phyloP scores from a whole-genome alignment of 257 asterid species.

The Cynanchum wilfordii region DNA sequence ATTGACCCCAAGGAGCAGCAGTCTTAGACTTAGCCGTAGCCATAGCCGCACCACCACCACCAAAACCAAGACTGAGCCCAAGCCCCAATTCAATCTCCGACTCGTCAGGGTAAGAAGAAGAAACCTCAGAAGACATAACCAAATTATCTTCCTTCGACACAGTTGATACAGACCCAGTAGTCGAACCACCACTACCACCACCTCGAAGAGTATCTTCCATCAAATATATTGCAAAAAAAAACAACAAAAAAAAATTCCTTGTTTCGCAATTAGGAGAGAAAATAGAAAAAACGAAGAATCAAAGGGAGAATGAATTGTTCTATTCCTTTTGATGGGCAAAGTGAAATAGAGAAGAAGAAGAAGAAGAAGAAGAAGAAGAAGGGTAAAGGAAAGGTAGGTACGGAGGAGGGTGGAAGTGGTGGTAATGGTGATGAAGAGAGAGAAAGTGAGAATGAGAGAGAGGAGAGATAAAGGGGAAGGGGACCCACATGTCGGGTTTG shows the following conservation, averaged over 20 bases:
- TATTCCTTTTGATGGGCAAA: not conserved
- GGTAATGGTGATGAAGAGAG: slow-evolving; percentile 3
- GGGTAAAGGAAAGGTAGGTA: slow-evolving; percentile 25
- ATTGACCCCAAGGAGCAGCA: slow-evolving; percentile 34
- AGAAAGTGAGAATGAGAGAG: not conserved
- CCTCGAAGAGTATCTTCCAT: slow-evolving; percentile 27
- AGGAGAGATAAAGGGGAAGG: too few species aligned
- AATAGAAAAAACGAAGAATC: not conserved
- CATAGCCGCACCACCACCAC: slow-evolving; percentile 11
- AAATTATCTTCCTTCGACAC: slow-evolving; percentile 40
- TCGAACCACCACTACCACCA: slow-evolving; percentile 18
- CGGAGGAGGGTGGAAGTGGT: slow-evolving; percentile 18
- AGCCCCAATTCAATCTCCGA: slow-evolving; percentile 67
- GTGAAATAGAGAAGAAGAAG: slow-evolving; percentile 4
- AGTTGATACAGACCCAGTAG: slow-evolving; percentile 32
- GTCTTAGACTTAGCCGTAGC: slow-evolving; percentile 21
- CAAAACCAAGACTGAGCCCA: slow-evolving; percentile 46
- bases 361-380: slow-evolving; percentile 16
- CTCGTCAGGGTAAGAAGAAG: slow-evolving; percentile 60
- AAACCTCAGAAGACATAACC: slow-evolving; percentile 44
- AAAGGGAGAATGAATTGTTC: slow-evolving; percentile 3
- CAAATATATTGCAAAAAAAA: slow-evolving; percentile 3
- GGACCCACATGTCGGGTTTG: slow-evolving; percentile 60
- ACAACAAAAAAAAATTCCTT: not conserved
- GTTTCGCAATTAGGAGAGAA: not conserved